Percentiles rank a stretch among this genome's conserved stretches.
These are phyloP conservation scores for Danielia reshetovae DNA, from an alignment of 805 yeast species.

Conservation along the genomic window DNA sequence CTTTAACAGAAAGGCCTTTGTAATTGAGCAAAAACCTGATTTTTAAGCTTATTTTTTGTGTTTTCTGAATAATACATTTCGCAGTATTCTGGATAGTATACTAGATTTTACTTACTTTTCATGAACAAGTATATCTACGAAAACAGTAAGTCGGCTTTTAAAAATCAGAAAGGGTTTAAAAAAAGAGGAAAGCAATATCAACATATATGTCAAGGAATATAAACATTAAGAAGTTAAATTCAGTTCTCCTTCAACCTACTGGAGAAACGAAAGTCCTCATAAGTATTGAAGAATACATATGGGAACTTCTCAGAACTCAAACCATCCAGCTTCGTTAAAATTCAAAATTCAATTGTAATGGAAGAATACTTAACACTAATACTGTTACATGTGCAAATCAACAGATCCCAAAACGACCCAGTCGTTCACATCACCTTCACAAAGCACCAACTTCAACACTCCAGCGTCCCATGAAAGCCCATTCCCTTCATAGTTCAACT, in stretches of 20 bases:
- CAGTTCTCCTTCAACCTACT: too few species aligned
- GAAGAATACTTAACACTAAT: too few species aligned
- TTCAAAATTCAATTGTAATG: too few species aligned
- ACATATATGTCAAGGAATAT: too few species aligned
- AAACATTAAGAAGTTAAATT: too few species aligned
- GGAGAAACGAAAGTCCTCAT: too few species aligned
- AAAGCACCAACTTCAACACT: conserved; percentile 59
- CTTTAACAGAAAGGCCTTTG: too few species aligned
- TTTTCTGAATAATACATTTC: neutral
- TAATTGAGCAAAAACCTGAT: neutral
- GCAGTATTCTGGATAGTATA: neutral
- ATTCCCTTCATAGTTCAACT: conserved; percentile 22
- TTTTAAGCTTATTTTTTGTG: neutral
- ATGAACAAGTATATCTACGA: neutral
- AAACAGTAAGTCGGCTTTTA: neutral
- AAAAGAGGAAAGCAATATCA: too few species aligned
- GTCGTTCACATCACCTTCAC: conserved; percentile 67
- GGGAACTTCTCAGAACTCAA: too few species aligned
- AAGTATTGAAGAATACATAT: too few species aligned
- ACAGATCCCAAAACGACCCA: conserved; percentile 65
- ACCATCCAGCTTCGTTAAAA: too few species aligned
- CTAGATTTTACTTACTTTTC: neutral
- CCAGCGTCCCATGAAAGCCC: conserved; percentile 65
- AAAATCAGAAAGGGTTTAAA: neutral
- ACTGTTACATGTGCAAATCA: conserved; percentile 28